A percentile compares a stretch with the other conserved stretches of the same genome.
Evolutionary conservation across 2,329 filamentous ascomycete species (phyloP).

Genomic region (Verticillium nonalfalfae): DNA sequence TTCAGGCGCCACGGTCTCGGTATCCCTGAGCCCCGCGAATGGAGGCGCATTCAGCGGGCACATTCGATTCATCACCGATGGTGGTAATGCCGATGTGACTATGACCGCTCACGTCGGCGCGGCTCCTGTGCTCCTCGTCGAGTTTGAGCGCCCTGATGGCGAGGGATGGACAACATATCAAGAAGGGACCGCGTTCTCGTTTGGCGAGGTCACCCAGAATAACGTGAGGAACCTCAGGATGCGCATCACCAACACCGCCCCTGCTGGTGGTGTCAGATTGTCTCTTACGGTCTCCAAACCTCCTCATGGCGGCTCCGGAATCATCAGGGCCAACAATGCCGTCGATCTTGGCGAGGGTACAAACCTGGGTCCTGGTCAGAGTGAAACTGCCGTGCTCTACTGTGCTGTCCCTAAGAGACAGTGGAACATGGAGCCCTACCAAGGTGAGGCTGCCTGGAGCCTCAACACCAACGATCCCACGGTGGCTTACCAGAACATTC

Average conservation of each 20-base stretch:
- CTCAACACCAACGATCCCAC: slow-evolving; percentile 50
- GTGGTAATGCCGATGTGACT: slow-evolving; percentile 40
- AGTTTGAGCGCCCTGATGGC: slow-evolving; percentile 48
- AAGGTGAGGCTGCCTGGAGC: slow-evolving; percentile 43
- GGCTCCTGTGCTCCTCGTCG: slow-evolving; percentile 40
- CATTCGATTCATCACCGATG: slow-evolving; percentile 37
- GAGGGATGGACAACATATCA: slow-evolving; percentile 42
- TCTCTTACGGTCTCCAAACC: slow-evolving; percentile 56
- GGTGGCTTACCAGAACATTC: slow-evolving; percentile 44
- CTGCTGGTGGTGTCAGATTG: slow-evolving; percentile 35
- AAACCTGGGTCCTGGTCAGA: slow-evolving; percentile 39
- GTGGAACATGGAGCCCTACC: slow-evolving; percentile 47
- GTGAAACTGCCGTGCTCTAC: slow-evolving; percentile 42
- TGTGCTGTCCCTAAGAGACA: slow-evolving; percentile 51
- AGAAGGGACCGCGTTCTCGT: slow-evolving; percentile 37
- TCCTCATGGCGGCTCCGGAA: slow-evolving; percentile 47
- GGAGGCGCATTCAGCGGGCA: slow-evolving; percentile 44
- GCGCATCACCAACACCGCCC: slow-evolving; percentile 46
- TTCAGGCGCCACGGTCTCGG: slow-evolving; percentile 27
- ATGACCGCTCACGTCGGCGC: slow-evolving; percentile 43
- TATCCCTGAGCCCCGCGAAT: slow-evolving; percentile 38
- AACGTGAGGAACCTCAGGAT: slow-evolving; percentile 39
- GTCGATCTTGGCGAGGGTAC: slow-evolving; percentile 54
- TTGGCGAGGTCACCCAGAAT: slow-evolving; percentile 50
- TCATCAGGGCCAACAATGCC: slow-evolving; percentile 47